Evolutionary conservation across 1,139 yeast genomes (phyloP).

Genomic region (Kodamaea sp.): DNA sequence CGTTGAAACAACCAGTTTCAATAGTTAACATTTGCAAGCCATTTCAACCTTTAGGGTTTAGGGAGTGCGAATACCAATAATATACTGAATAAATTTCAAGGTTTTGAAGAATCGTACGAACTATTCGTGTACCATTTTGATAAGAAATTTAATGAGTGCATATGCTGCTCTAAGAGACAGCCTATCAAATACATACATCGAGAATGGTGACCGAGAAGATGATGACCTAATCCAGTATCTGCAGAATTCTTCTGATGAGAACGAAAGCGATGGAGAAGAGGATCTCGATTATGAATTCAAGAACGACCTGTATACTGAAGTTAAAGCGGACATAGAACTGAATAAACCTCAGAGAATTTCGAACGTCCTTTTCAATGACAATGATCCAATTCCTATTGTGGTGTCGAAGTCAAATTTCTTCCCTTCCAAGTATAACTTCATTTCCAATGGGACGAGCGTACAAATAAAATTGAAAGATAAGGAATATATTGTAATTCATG

Average conservation of each 20-base stretch:
- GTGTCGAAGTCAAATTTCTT: constrained; percentile 28
- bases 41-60: too few relatives aligned
- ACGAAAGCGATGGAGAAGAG: constrained; percentile 16
- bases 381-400: constrained; percentile 3
- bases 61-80: too few relatives aligned
- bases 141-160: constrained; percentile 59
- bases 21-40: too few relatives aligned
- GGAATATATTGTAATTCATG: constrained; percentile 57
- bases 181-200: constrained; percentile 14
- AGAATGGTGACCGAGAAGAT: constrained; percentile 18
- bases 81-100: background rate
- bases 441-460: constrained; percentile 30
- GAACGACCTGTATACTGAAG: constrained; percentile 2
- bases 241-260: constrained; percentile 29
- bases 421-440: constrained; percentile 38
- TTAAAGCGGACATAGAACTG: constrained; percentile 3
- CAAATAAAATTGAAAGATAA: constrained; percentile 44
- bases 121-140: too few relatives aligned
- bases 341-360: background rate
- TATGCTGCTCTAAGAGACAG: constrained; percentile 48
- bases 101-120: background rate
- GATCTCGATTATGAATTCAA: constrained; percentile 5
- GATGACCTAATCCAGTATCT: constrained; percentile 23
- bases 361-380: constrained; percentile 2
- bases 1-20: too few relatives aligned